A percentile compares a stretch with the other conserved stretches of the same genome.
Conservation (phyloP, 768 basidiomycete genomes). For the Chalciporus pseudorubinellus region DNA sequence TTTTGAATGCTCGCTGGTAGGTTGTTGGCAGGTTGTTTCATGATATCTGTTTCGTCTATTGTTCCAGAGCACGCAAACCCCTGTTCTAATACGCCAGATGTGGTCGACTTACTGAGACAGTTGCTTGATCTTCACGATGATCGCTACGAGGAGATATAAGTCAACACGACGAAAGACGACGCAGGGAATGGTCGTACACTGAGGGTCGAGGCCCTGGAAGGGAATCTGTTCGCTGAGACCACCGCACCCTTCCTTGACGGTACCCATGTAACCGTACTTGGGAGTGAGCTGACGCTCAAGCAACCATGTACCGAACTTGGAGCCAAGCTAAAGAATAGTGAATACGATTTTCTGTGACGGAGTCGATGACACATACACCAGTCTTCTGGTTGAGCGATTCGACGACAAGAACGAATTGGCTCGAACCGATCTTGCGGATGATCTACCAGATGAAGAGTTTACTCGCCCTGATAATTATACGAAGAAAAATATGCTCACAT, state of each 20-base stretch:
- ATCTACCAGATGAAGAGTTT: constrained; percentile 32
- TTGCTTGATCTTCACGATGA: constrained; percentile 44
- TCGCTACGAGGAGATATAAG: constrained; percentile 32
- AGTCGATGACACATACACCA: constrained; percentile 42
- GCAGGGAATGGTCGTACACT: constrained; percentile 49
- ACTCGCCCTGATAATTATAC: not conserved
- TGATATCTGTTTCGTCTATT: not conserved
- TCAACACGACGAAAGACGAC: not conserved
- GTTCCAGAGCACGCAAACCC: not conserved
- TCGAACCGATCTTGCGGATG: constrained; percentile 68
- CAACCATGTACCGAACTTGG: constrained; percentile 83
- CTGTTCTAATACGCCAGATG: not conserved
- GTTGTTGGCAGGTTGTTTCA: no score
- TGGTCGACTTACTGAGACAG: constrained; percentile 29
- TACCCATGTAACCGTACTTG: constrained; percentile 79
- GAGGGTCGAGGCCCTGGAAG: constrained; percentile 75
- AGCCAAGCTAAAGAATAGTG: constrained; percentile 53
- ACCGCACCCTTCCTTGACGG: constrained; percentile 69
- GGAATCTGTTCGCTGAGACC: constrained; percentile 86
- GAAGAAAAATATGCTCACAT: constrained; percentile 39
- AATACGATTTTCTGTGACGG: not conserved
- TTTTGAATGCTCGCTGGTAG: not conserved
- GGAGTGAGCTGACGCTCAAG: constrained; percentile 80
- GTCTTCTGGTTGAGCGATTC: constrained; percentile 90
- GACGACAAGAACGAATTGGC: constrained; percentile 78